Conservation (phyloP, 305 asterid species). For the Fraxinus platypoda region DNA sequence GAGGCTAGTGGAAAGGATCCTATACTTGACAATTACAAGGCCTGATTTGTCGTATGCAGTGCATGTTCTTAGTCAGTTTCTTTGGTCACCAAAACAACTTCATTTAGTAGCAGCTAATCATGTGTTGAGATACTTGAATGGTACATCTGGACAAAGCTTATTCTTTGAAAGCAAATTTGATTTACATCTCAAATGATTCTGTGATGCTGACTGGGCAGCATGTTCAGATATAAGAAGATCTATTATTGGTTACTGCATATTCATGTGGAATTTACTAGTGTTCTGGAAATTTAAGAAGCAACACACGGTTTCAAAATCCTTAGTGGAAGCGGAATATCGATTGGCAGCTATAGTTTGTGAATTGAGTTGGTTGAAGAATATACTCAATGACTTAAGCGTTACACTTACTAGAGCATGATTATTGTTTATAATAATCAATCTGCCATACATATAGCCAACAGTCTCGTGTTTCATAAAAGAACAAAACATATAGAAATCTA, state of each 20-base stretch:
- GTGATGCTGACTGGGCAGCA: not conserved
- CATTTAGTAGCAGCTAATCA: not conserved
- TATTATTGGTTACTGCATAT: not conserved
- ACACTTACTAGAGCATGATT: not conserved
- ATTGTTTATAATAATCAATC: not conserved
- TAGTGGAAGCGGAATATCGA: not conserved
- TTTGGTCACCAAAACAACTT: not conserved
- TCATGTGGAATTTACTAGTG: not conserved
- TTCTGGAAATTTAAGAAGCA: not conserved
- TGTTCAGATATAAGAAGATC: not conserved
- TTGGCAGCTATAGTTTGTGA: not conserved
- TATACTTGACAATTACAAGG: not conserved
- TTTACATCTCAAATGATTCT: not conserved
- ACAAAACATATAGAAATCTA: no score
- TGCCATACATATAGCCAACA: not conserved
- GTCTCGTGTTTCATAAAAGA: not conserved
- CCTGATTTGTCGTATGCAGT: not conserved
- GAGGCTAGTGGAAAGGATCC: not conserved
- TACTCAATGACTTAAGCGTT: not conserved
- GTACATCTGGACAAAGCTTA: not conserved
- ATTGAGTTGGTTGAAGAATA: not conserved
- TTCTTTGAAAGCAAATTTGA: not conserved
- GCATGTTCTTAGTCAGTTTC: not conserved
- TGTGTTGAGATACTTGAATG: not conserved
- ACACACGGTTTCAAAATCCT: not conserved